Base-by-base conservation (phyloP, 2,329 filamentous ascomycete species). In the Didymella pomorum region DNA sequence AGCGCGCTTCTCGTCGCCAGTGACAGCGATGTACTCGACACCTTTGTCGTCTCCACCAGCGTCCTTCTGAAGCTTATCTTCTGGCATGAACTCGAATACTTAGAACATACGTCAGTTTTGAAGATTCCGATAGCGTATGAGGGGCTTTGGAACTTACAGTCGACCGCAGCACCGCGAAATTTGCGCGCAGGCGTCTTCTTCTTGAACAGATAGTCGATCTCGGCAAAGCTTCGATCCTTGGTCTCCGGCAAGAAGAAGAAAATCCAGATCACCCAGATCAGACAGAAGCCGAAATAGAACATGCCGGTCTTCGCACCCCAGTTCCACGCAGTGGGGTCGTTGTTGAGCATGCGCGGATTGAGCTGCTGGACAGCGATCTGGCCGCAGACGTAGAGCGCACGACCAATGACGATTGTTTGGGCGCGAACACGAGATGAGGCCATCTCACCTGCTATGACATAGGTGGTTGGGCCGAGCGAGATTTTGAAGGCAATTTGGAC, bases 281-380 rank as follows among this genome's bases (percentile, higher is more conserved):
- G 35, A 10, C 35, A 39, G n/a, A 39, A 39, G n/a, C 35, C 35
- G 10, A 39, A 39, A 18, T 39, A 39, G 35, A 39, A 39, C 35
- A 39, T 20, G 35, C 35, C 35, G 5, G 35, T 21, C 18, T 37
- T 48, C 12, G 29, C 45, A 29, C 35, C 35, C 35, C 35, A 39
- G 35, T 39, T 39, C 35, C 35, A 39, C 8, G 87, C 89, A 0
- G 82, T 72, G 1, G 68, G 66, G 12, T 60, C 62, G 18, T 62
- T 60, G 52, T 71, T 71, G 7, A 71, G 35, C 69, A 72, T 69
- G 31, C 67, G 66, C 0, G 92, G 92, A 0, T 91, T 95, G 42
- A 96, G 76, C 7, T 95, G 88, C 58, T 87, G 88, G 73, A 86
- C 89, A 68, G 95, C 78, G 64, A 97, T 94, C 29, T 62, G 53